These are phyloP conservation scores for Verticillium nonalfalfae DNA, from an alignment of 2,329 filamentous ascomycete species.

Conservation along the genomic window DNA sequence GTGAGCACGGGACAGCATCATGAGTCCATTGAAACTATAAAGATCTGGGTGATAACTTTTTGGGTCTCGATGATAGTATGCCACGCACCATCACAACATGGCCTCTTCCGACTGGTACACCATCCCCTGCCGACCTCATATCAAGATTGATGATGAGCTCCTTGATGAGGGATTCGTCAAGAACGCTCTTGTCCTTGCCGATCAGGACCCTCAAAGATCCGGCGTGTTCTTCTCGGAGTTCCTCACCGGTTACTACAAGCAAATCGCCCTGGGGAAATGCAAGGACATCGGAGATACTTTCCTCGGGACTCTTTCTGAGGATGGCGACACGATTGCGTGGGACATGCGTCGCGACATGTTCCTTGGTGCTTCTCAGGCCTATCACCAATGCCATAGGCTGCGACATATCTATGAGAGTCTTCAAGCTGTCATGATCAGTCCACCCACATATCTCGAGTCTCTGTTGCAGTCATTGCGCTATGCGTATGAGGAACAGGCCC, in stretches of 20 bases:
- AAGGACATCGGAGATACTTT: neutral
- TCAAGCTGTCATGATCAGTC: neutral
- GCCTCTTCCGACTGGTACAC: neutral
- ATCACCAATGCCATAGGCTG: neutral
- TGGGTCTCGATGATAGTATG: neutral
- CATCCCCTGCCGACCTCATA: neutral
- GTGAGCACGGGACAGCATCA: no score
- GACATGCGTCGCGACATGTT: neutral
- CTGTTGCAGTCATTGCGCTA: neutral
- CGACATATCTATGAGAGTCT: neutral
- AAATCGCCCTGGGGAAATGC: neutral
- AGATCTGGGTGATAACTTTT: neutral
- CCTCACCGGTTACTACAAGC: neutral
- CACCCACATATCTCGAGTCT: neutral
- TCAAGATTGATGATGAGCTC: neutral
- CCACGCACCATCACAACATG: neutral
- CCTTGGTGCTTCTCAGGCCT: neutral
- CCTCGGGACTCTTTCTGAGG: neutral
- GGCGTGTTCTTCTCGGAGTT: neutral
- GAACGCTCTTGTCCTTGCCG: neutral
- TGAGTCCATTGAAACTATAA: neutral
- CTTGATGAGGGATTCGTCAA: neutral
- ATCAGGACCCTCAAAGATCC: neutral
- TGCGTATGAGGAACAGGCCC: neutral
- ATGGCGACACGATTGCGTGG: neutral